Conservation (phyloP, 306 rosid genomes). For the Cucurbita ficifolia region DNA sequence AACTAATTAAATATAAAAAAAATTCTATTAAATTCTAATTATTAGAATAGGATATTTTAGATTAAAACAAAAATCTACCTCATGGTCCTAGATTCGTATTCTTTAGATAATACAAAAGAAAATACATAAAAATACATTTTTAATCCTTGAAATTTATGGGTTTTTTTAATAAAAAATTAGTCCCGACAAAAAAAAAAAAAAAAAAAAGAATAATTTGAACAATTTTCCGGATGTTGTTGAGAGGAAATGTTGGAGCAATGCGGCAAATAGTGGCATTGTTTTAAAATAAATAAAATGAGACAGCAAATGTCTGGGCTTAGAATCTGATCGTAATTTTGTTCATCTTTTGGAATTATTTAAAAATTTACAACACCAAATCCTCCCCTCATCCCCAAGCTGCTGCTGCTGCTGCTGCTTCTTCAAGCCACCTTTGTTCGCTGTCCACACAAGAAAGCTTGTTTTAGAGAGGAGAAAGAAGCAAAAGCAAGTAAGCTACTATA, state of each 20-base stretch:
- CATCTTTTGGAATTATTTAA: conserved; percentile 14
- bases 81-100: too few species aligned
- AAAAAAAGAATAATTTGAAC: not conserved
- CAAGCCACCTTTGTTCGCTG: conserved; percentile 78
- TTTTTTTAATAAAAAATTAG: too few species aligned
- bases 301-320: conserved; percentile 26
- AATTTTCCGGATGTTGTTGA: not conserved
- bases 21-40: too few species aligned
- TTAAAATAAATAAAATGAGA: not conserved
- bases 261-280: not conserved
- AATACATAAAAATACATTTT: too few species aligned
- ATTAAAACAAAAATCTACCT: too few species aligned
- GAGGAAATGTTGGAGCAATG: not conserved
- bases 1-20: too few species aligned
- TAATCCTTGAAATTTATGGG: too few species aligned
- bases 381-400: conserved; percentile 12
- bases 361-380: conserved; percentile 41
- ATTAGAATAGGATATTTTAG: too few species aligned
- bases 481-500: too few species aligned
- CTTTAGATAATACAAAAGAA: too few species aligned
- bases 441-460: not conserved
- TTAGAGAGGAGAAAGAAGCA: not conserved
- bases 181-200: too few species aligned
- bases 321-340: conserved; percentile 14
- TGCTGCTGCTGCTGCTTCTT: conserved; percentile 8